Percentiles rank a stretch among this genome's conserved stretches.
phyloP scores from a whole-genome alignment of 2,329 filamentous ascomycete genomes.

The Nigrospora oryzae region DNA sequence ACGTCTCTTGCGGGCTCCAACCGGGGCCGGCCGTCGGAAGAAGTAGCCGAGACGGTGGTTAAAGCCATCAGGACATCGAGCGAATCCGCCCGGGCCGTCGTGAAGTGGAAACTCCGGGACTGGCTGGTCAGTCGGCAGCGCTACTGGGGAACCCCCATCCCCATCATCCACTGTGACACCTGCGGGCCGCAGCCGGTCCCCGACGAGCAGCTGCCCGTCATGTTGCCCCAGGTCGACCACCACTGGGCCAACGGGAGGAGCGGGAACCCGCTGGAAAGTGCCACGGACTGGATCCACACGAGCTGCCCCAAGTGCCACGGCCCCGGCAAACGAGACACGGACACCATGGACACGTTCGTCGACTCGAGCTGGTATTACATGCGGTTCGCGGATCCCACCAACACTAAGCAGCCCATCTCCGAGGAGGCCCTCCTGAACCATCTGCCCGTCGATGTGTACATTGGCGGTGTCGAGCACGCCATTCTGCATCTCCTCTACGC shows the following conservation, averaged over 20 bases:
- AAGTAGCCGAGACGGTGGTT: conserved; percentile 55
- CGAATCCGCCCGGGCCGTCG: conserved; percentile 50
- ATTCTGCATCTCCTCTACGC: conserved; percentile 85
- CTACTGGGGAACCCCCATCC: conserved; percentile 88
- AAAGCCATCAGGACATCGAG: conserved; percentile 41
- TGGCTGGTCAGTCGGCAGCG: conserved; percentile 90
- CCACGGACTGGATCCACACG: conserved; percentile 66
- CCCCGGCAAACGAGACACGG: conserved; percentile 71
- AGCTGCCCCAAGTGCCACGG: conserved; percentile 65
- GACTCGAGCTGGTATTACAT: conserved; percentile 94
- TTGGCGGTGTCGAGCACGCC: conserved; percentile 84
- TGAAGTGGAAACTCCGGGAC: conserved; percentile 76
- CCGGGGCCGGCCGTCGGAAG: conserved; percentile 51
- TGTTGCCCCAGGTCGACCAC: conserved; percentile 59
- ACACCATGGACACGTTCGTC: conserved; percentile 95
- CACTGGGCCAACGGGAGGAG: conserved; percentile 61
- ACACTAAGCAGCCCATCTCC: conserved; percentile 52
- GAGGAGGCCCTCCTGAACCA: conserved; percentile 42
- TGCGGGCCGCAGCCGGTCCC: conserved; percentile 79
- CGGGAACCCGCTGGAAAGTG: conserved; percentile 70
- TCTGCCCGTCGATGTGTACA: conserved; percentile 78
- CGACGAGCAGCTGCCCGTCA: conserved; percentile 65
- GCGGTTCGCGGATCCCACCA: conserved; percentile 66
- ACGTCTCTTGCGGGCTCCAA: conserved; percentile 58
- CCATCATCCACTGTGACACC: conserved; percentile 70